phyloP scores from a whole-genome alignment of 768 basidiomycete species.

The Leccinum arenicola region DNA sequence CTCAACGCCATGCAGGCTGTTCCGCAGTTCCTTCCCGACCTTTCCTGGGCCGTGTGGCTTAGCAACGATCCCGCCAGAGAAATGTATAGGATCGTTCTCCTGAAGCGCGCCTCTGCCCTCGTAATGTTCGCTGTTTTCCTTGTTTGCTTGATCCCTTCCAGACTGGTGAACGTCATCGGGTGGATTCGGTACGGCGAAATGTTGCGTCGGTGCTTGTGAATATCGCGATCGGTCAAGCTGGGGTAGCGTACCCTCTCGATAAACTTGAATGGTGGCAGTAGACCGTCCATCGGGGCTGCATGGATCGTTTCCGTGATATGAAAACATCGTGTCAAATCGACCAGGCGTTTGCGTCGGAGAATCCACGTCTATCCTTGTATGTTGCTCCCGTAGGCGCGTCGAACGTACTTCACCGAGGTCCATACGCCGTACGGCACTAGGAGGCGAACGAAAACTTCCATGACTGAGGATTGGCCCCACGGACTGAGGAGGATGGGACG shows the following conservation, averaged over 20 bases:
- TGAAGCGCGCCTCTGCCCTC: conserved; percentile 13
- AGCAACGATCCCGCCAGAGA: conserved; percentile 32
- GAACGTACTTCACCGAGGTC: conserved; percentile 26
- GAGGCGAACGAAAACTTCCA: conserved; percentile 11
- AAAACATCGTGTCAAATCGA: conserved; percentile 41
- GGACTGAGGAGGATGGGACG: conserved; percentile 8
- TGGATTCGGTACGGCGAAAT: conserved; percentile 7
- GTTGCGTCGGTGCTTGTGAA: conserved; percentile 11
- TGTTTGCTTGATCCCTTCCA: conserved; percentile 27
- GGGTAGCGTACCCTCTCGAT: conserved; percentile 17
- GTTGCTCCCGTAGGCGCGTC: conserved; percentile 39
- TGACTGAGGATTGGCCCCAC: conserved; percentile 16
- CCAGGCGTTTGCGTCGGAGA: conserved; percentile 41
- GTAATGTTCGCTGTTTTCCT: conserved; percentile 37
- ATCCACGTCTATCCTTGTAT: conserved; percentile 38
- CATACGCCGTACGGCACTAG: conserved; percentile 8
- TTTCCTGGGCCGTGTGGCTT: conserved; percentile 29
- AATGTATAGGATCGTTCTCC: conserved; percentile 19
- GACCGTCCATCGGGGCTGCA: conserved; percentile 9
- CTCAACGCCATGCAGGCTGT: conserved; percentile 38
- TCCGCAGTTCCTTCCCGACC: conserved; percentile 52
- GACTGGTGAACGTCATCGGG: conserved; percentile 14
- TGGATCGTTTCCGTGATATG: conserved; percentile 20
- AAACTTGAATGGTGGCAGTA: conserved; percentile 19
- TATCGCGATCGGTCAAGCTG: conserved; percentile 21